Evolutionary conservation across 1,284 basidiomycete species (phyloP), one percentile per base, ranked within the genome.

Genomic region (Microbotryum lychnidis-dioicae): DNA sequence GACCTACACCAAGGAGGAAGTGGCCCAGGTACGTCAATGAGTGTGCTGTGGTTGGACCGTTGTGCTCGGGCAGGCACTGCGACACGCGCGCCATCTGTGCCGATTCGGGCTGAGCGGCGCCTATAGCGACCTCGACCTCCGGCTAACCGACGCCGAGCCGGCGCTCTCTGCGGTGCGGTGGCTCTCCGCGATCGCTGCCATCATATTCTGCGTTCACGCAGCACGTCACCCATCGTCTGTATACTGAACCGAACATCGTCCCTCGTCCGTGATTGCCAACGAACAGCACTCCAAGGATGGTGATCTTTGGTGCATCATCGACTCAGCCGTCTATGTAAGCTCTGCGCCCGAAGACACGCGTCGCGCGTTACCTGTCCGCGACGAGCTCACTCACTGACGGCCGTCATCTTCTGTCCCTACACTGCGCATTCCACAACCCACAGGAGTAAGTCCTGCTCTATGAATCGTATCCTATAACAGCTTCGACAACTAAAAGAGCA

Each of bases 261-360:
- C n/a, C 49, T 56, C n/a, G 20, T n/a, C 23, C 53, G 16, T 25
- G 12, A 50, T 53, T 6, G 10, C 42, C 49, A 50, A 12, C 44
- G 14, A 1, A 12, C 66, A 89, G 87, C 88, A 90, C 76, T 86
- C 87, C 79, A 84, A 82, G 72, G 80, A 82, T 67, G 86, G 83
- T 42, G 83, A 89, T 74, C 74, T 90, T 66, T 92, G 89, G 87
- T 77, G 91, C 68, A 81, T 90, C 65, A 80, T 93, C 69, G 89
- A 92, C 74, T 81, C 84, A 23, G 86, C 84, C 71, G 87, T 92
- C 33, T 91, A 86, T 75, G 85, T 90, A 74, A 46, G 58, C 50
- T 55, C 27, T 49, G 31, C 27, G 56, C 29, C 42, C 46, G 21
- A 50, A 56, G 46, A 9, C 56, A 16, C 27, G 49, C 56, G 21